phyloP scores from a whole-genome alignment of 2,329 filamentous ascomycete genomes.

The Colletotrichum tropicale region DNA sequence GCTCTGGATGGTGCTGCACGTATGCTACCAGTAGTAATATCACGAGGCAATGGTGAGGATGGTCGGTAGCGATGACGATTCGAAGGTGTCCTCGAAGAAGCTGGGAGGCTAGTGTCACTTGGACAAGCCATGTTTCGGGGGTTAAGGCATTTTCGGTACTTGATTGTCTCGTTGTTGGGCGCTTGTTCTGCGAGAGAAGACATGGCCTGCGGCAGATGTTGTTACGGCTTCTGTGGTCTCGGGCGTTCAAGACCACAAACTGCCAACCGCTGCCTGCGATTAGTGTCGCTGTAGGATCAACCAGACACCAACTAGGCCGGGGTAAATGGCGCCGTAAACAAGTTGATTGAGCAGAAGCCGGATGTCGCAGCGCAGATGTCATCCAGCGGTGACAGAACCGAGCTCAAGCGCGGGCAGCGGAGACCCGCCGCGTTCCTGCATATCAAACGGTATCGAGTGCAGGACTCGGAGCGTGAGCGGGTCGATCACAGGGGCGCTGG shows the following conservation, averaged over 20 bases:
- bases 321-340: neutral
- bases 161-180: neutral
- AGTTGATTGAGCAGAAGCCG: neutral
- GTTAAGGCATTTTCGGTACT: neutral
- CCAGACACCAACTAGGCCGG: neutral
- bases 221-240: neutral
- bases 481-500: neutral
- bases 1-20: neutral
- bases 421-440: neutral
- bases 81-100: neutral
- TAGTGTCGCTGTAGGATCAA: neutral
- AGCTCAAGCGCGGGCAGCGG: neutral
- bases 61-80: neutral
- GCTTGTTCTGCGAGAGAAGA: neutral
- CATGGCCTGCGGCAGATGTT: neutral
- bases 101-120: neutral
- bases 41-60: neutral
- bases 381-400: neutral
- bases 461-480: neutral
- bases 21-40: neutral
- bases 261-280: neutral
- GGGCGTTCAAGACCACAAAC: neutral
- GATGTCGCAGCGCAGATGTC: neutral
- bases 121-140: neutral
- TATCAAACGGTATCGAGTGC: neutral